A percentile compares a stretch with the other conserved stretches of the same genome.
phyloP scores from a whole-genome alignment of 2,329 filamentous ascomycete species.

The Diaporthe nobilis region DNA sequence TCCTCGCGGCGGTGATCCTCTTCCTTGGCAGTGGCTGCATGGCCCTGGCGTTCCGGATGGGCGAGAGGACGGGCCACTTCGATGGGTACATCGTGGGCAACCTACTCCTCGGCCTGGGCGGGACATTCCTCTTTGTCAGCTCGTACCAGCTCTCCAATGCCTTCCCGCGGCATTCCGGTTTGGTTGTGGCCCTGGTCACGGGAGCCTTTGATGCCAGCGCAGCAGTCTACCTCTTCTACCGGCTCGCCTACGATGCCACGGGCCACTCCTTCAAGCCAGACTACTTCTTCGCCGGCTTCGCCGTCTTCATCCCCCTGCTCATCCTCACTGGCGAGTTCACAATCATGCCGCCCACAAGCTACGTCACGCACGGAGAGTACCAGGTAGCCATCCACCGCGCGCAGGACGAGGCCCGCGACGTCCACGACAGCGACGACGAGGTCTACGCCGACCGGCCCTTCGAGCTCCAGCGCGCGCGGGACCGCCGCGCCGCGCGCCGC shows the following conservation, averaged over 20 bases:
- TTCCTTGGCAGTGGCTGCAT: conserved; percentile 71
- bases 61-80: conserved; percentile 51
- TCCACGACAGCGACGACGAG: conserved; percentile 69
- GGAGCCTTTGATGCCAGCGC: conserved; percentile 76
- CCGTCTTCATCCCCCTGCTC: conserved; percentile 54
- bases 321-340: conserved; percentile 55
- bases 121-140: conserved; percentile 75
- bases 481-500: conserved; percentile 63
- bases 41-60: conserved; percentile 37
- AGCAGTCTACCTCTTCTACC: conserved; percentile 72
- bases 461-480: conserved; percentile 59
- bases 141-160: conserved; percentile 77
- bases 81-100: conserved; percentile 74
- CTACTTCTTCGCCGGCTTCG: conserved; percentile 55
- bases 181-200: conserved; percentile 73
- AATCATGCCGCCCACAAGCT: conserved; percentile 57
- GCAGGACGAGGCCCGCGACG: conserved; percentile 54
- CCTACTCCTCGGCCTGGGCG: conserved; percentile 72
- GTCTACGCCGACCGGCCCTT: conserved; percentile 57
- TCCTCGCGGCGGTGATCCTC: conserved; percentile 72
- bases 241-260: conserved; percentile 65
- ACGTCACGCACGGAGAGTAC: conserved; percentile 56
- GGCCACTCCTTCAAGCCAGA: conserved; percentile 52
- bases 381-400: conserved; percentile 57
- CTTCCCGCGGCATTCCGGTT: conserved; percentile 71